Percentiles rank a stretch among this genome's conserved stretches.
Conservation (phyloP, 352 stramenopile species). For the Phytophthora capsici region DNA sequence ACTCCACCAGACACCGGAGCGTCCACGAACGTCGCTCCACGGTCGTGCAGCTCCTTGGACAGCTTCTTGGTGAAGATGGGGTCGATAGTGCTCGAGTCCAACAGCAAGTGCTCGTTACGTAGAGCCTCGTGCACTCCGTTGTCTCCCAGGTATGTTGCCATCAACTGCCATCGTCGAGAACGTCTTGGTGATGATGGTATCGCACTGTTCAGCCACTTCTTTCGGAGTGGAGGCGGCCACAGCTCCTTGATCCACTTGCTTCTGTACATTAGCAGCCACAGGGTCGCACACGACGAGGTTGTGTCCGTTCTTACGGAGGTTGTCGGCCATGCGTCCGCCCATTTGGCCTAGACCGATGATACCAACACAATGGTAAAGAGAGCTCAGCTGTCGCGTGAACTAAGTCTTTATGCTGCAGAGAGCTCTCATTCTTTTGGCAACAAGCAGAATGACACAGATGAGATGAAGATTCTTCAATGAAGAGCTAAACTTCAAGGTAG, state of each 20-base stretch:
- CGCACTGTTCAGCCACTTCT: slow-evolving; percentile 78
- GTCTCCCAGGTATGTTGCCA: slow-evolving; percentile 76
- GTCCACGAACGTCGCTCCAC: slow-evolving; percentile 89
- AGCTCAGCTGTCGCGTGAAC: slow-evolving; percentile 78
- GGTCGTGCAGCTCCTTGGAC: slow-evolving; percentile 59
- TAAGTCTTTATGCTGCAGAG: not conserved
- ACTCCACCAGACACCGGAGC: slow-evolving; percentile 97
- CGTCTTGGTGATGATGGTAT: slow-evolving; percentile 94
- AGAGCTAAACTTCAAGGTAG: slow-evolving; percentile 4
- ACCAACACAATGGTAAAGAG: slow-evolving; percentile 57
- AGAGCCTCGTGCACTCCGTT: slow-evolving; percentile 76
- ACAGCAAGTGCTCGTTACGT: slow-evolving; percentile 85
- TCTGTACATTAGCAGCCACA: slow-evolving; percentile 52
- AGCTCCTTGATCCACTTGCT: slow-evolving; percentile 57
- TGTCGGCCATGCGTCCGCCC: slow-evolving; percentile 93
- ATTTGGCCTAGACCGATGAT: slow-evolving; percentile 96
- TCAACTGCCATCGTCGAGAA: no score
- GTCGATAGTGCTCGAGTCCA: slow-evolving; percentile 97
- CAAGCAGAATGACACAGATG: slow-evolving; percentile 7
- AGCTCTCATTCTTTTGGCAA: not conserved
- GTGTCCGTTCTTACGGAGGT: slow-evolving; percentile 86
- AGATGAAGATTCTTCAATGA: not conserved
- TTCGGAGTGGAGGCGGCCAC: slow-evolving; percentile 55
- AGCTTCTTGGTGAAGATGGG: slow-evolving; percentile 92
- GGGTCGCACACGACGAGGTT: slow-evolving; percentile 86